Base-by-base conservation (phyloP, 495 filamentous ascomycete genomes). In the Annulohypoxylon bovei region DNA sequence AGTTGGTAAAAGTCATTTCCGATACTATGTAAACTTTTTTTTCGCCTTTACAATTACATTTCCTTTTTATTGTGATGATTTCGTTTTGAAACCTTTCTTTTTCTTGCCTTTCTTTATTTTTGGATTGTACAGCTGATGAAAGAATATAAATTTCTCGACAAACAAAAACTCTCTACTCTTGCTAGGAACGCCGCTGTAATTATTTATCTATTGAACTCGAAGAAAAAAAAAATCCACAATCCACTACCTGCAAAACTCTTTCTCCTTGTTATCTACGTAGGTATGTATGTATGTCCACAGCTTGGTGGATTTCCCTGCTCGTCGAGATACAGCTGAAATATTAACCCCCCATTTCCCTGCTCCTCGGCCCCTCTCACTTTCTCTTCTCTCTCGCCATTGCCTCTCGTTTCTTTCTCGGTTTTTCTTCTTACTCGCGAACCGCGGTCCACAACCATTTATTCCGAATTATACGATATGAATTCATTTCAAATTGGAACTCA, bases 261-360 rank as follows among this genome's bases (percentile, higher is more conserved):
- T 37, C 28, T 50, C 60, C 33, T 59, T 47, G 50, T 42, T 62
- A 59, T 63, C 53, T 55, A 49, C 58, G 27, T 55, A 46, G 22
- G 8, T 42, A 42, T 42, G 28, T 54, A 53, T 32, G 30, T 56
- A 37, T 63, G 39, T 63, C 55, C 35, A 39, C 56, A 72, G 28
- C 46, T 60, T 55, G 63, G 68, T 62, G 52, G 62, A 62, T 67
- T 67, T 67, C 46, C 44, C 28, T 71, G 60, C 59, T 69, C 33
- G 59, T 40, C 62, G 54, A 30, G 52, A 65, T 60, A 44, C 46
- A 72, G 69, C 69, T 72, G 69, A 72, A 72, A 72, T 64, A 64
- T 64, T 30, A 64, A 67, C 33, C 44, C 44, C 58, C 59, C 53
- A 53, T 56, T 54, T 68, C 64, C 64, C 59, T 67, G 58, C 23